A percentile compares a stretch with the other conserved stretches of the same genome.
Evolutionary conservation across 805 yeast genomes (phyloP).

Genomic region (Cyberlindnera nakhonratchasimensis): DNA sequence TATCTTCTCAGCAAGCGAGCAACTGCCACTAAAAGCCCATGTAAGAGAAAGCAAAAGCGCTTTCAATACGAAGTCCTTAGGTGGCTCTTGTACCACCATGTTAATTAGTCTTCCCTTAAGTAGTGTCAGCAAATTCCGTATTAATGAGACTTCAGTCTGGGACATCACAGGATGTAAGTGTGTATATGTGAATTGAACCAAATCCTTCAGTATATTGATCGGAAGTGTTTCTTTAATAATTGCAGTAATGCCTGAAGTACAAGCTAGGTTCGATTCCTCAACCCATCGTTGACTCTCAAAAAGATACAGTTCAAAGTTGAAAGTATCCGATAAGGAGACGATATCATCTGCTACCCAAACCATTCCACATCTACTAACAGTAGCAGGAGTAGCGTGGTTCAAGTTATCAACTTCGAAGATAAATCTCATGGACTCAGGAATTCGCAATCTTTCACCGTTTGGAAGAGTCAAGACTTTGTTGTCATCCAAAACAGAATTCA

Average conservation of each 20-base stretch:
- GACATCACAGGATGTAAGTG: slow-evolving; percentile 15
- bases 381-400: slow-evolving; percentile 78
- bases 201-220: not conserved
- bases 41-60: slow-evolving; percentile 35
- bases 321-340: slow-evolving; percentile 23
- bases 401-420: slow-evolving; percentile 75
- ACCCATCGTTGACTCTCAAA: slow-evolving; percentile 4
- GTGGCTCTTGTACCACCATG: no score
- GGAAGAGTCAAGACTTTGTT: slow-evolving; percentile 79
- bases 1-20: slow-evolving; percentile 36
- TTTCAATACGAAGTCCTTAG: slow-evolving; percentile 13
- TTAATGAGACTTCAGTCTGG: not conserved
- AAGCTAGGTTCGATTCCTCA: not conserved
- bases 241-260: not conserved
- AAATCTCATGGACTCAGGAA: slow-evolving; percentile 62
- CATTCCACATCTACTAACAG: slow-evolving; percentile 90
- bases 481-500: slow-evolving; percentile 90
- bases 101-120: not conserved
- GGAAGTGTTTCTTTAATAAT: slow-evolving; percentile 7
- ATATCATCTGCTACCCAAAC: slow-evolving; percentile 56
- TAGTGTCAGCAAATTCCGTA: slow-evolving; percentile 5
- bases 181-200: not conserved
- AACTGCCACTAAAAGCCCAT: slow-evolving; percentile 70
- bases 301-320: slow-evolving; percentile 23
- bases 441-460: slow-evolving; percentile 76